Base-by-base conservation (phyloP, 2,329 filamentous ascomycete species). In the Escovopsis sp. region DNA sequence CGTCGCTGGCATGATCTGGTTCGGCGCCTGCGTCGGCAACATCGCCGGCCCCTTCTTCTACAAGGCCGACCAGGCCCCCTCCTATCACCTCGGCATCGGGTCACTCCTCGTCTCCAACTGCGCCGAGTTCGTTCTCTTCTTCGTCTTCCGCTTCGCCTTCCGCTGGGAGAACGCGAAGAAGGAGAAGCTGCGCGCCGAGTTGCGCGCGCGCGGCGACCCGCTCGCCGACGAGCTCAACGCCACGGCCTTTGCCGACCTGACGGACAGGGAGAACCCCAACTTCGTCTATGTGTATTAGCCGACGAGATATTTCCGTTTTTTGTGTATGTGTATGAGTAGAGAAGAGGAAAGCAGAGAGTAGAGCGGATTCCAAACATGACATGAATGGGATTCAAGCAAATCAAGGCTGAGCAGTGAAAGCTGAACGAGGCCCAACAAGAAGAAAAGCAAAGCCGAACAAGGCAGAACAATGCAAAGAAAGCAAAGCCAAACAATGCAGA, bases 41-140 rank as follows among this genome's bases (percentile, higher is more conserved):
- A 72, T 77, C 29, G 65, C 62, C 4, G 68, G 72, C 0, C 74
- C 74, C 0, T 76, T 76, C 51, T 76, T 77, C 54, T 78, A 75
- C 51, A 65, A 66, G 34, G 53, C 62, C 0, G 46, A 59, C n/a
- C 69, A 78, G 42, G 57, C 61, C 3, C 60, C 58, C 4, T 50
- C 49, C 4, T 63, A 63, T 18, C 48, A 45, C 11, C 48, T 58
- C 1, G 62, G 60, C 7, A 61, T 63, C 28, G 54, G 54, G 12
- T 59, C 57, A 0, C 51, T 64, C n/a, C 50, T 65, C 13, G 54
- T 60, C 3, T 50, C 56, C 15, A 56, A 61, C 45, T 53, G 55
- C 23, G 40, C 61, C 4, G 59, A 63, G 40, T 42, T 61, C 1
- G 39, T 40, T 4, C 45, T 61, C 2, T 57, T 63, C 27, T 51